A percentile compares a stretch with the other conserved stretches of the same genome.
phyloP scores from a whole-genome alignment of 805 yeast genomes.

The Hanseniaspora mollemarum region DNA sequence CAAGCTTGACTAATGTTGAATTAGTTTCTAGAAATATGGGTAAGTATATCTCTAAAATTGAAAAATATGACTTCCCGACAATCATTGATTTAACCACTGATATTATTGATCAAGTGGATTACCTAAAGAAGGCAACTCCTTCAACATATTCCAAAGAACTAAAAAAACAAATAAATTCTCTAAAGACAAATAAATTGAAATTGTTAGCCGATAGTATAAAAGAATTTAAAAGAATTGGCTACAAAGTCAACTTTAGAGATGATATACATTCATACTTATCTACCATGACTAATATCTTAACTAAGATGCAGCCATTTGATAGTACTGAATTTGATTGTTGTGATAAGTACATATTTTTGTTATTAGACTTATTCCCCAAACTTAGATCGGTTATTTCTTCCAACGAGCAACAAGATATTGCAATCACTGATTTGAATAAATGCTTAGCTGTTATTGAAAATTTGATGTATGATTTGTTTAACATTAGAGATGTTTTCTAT shows the following conservation, averaged over 20 bases:
- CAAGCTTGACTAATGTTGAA: conserved; percentile 41
- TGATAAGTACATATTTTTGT: conserved; percentile 47
- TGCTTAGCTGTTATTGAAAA: conserved; percentile 72
- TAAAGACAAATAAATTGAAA: conserved; percentile 72
- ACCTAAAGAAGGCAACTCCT: conserved; percentile 71
- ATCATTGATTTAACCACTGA: conserved; percentile 46
- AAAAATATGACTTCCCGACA: conserved; percentile 34
- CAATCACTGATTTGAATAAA: conserved; percentile 48
- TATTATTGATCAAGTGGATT: conserved; percentile 45
- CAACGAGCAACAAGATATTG: conserved; percentile 61
- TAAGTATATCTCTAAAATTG: conserved; percentile 32
- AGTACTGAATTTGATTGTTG: conserved; percentile 36
- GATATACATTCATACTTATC: conserved; percentile 55
- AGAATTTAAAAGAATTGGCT: conserved; percentile 65
- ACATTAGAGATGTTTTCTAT: conserved; percentile 39
- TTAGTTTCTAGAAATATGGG: conserved; percentile 48
- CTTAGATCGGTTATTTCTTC: conserved; percentile 52
- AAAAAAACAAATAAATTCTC: conserved; percentile 55
- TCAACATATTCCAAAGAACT: conserved; percentile 53
- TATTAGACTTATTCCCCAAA: conserved; percentile 71
- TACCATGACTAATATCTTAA: conserved; percentile 51
- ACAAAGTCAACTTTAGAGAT: conserved; percentile 52
- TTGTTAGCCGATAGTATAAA: conserved; percentile 64
- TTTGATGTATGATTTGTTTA: conserved; percentile 46
- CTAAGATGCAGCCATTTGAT: conserved; percentile 40